Evolutionary conservation across 208 protist species (phyloP), one percentile per base, ranked within the genome.

Genomic region (Acanthamoeba healyi): DNA sequence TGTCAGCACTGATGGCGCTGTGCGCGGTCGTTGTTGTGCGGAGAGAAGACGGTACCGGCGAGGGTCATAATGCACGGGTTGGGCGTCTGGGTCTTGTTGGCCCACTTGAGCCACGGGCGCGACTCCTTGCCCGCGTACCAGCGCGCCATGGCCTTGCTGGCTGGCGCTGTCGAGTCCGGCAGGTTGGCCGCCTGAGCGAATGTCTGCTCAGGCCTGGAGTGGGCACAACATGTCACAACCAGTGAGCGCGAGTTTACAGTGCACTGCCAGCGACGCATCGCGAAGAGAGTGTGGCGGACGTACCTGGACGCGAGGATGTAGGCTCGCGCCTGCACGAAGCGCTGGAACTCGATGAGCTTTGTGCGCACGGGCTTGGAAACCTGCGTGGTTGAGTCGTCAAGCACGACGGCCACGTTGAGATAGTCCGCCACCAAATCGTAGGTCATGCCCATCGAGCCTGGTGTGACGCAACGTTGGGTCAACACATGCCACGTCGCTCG

Each of bases 151-250:
- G 95, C 95, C 26, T 67, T 94, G 22, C 36, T 70, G 49, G 61
- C 32, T 0, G 82, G 54, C n/a, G 87, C 51, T 4, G 94, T 94
- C 12, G 26, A 90, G 65, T 95, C 65, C 26, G 96, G 95, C 93
- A 96, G 65, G 29, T 96, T 96, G n/a, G 44, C 49, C n/a, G 96
- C 96, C 95, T 96, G 91, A 42, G 96, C 94, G 63, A 94, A 96
- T 1, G 91, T 87, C 49, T 96, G 82, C 15, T 95, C 54, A 19
- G 96, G 95, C 32, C 63, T n/a, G 36, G 26, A 3, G 91, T 61
- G 7, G n/a, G n/a, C n/a, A 96, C 32, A 6, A 95, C 87, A 26
- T 95, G 81, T 1, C 92, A 12, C 44, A 49, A 49, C 44, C 9
- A 49, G n/a, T n/a, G n/a, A n/a, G n/a, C n/a, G n/a, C n/a, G n/a